phyloP scores from a whole-genome alignment of 2,329 filamentous ascomycete genomes.

The Diaporthe sp. region DNA sequence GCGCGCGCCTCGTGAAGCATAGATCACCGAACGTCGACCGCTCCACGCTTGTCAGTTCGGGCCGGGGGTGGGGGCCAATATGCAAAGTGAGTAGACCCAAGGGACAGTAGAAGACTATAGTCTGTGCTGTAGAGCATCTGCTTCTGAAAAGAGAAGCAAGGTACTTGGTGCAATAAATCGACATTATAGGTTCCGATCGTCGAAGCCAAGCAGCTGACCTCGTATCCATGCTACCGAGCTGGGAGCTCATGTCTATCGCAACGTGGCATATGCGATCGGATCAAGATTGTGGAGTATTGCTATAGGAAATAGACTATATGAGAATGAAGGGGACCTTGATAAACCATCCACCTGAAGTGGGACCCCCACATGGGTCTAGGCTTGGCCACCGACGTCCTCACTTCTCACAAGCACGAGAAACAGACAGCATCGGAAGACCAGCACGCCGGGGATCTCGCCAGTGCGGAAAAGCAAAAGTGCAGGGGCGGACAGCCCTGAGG shows the following conservation, averaged over 20 bases:
- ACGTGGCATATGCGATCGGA: constrained; percentile 18
- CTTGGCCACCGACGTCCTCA: constrained; percentile 3
- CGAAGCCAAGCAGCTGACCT: constrained; percentile 17
- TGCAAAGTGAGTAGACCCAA: neutral
- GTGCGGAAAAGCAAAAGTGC: constrained; percentile 5
- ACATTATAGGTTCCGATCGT: neutral
- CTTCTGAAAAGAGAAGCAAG: constrained; percentile 4
- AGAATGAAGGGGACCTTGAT: neutral
- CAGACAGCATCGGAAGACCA: neutral
- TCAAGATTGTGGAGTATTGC: constrained; percentile 7
- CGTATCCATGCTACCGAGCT: constrained; percentile 17
- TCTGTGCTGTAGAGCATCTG: neutral
- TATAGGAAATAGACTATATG: neutral
- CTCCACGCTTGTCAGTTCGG: neutral
- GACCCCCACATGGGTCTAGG: constrained; percentile 4
- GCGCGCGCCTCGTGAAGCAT: constrained; percentile 1
- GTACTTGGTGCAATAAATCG: neutral
- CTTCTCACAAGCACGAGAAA: neutral
- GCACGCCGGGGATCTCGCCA: constrained; percentile 5
- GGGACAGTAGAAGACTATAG: neutral
- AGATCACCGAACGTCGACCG: neutral
- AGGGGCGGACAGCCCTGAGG: neutral
- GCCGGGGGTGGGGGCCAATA: neutral
- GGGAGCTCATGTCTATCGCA: neutral
- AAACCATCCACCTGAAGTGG: neutral